Conservation (phyloP, 345 rosid genomes). For the Hibiscus tridactylites region DNA sequence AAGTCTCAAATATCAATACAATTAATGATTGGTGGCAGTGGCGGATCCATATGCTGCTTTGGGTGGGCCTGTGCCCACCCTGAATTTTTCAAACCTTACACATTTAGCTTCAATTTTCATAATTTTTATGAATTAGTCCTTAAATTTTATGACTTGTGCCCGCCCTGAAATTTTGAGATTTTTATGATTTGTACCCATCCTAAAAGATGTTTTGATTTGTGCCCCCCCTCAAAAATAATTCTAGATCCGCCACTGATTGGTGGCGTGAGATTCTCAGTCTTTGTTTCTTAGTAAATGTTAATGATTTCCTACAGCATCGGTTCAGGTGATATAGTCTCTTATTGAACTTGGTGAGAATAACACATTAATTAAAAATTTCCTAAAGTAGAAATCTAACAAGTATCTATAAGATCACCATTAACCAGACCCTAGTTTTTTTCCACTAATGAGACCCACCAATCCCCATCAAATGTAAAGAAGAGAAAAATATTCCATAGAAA, state of each 20-base stretch:
- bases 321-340: background rate
- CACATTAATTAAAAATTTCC: background rate
- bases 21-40: background rate
- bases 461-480: background rate
- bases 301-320: background rate
- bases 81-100: too few species aligned
- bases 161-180: too few species aligned
- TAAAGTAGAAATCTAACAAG: background rate
- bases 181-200: too few species aligned
- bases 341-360: background rate
- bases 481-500: background rate
- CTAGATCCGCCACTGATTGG: too few species aligned
- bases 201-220: too few species aligned
- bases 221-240: too few species aligned
- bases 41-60: too few species aligned
- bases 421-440: background rate
- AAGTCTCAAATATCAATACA: too few species aligned
- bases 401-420: background rate
- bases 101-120: too few species aligned
- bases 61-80: too few species aligned
- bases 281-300: background rate
- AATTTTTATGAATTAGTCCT: too few species aligned
- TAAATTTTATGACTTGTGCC: too few species aligned
- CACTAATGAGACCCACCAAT: background rate
- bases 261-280: background rate